A percentile compares a stretch with the other conserved stretches of the same genome.
Evolutionary conservation across 305 asterid genomes (phyloP).

Genomic region (Withania somnifera): DNA sequence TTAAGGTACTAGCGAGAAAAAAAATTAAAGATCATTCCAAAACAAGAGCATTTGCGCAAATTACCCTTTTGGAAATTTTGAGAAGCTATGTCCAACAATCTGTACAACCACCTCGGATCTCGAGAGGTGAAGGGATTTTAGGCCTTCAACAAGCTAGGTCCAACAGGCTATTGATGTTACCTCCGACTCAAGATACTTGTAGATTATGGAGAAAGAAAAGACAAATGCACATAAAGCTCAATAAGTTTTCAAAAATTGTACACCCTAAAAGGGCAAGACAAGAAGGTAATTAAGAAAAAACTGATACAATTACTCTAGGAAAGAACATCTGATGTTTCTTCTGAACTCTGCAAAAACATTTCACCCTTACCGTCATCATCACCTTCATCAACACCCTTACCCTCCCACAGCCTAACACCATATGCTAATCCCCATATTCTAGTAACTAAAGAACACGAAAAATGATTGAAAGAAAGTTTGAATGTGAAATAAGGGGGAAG

Average conservation of each 20-base stretch:
- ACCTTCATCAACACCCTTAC: no score
- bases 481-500: background rate
- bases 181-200: background rate
- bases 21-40: no score
- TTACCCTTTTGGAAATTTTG: no score
- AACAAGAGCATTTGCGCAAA: no score
- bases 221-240: background rate
- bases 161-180: no score
- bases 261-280: background rate
- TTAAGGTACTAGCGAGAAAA: no score
- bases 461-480: background rate
- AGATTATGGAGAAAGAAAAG: background rate
- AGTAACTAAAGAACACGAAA: conserved; percentile 5
- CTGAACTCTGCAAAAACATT: conserved; percentile 5
- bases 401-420: background rate
- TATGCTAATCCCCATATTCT: background rate
- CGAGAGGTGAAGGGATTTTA: no score
- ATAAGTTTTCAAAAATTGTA: background rate
- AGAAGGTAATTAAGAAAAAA: background rate
- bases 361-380: background rate
- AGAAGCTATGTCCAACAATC: no score
- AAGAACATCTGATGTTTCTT: conserved; percentile 1
- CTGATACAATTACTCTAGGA: conserved; percentile 1
- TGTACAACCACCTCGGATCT: no score
- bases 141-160: no score